Evolutionary conservation across 2,329 filamentous ascomycete species (phyloP).

Genomic region (Fusarium redolens): DNA sequence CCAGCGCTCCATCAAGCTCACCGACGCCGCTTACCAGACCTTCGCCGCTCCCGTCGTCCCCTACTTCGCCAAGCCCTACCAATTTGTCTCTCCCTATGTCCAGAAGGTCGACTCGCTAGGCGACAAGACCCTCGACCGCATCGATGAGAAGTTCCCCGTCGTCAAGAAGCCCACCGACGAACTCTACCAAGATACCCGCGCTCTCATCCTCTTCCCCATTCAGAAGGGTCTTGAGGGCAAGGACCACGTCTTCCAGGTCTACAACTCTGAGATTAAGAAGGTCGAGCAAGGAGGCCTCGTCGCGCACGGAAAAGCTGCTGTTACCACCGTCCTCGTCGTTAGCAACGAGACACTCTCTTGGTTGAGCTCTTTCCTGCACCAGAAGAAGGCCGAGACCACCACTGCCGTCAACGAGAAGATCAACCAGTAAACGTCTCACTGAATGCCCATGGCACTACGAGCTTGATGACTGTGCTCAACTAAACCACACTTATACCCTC

Average conservation of each 20-base stretch:
- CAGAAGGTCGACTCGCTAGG: conserved; percentile 82
- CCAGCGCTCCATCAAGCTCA: conserved; percentile 82
- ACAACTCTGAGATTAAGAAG: conserved; percentile 70
- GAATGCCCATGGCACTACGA: conserved; percentile 1
- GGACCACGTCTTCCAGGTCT: conserved; percentile 69
- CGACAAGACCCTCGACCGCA: conserved; percentile 74
- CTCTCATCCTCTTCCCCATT: conserved; percentile 70
- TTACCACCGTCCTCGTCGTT: conserved; percentile 75
- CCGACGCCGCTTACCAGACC: conserved; percentile 78
- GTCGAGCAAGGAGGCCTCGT: conserved; percentile 72
- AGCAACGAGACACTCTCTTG: conserved; percentile 72
- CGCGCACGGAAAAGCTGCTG: conserved; percentile 75
- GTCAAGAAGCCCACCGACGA: conserved; percentile 81
- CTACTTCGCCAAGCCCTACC: conserved; percentile 77
- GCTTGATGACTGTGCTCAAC: conserved; percentile 22
- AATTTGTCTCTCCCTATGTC: conserved; percentile 86
- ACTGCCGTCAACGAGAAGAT: conserved; percentile 64
- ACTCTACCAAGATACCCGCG: conserved; percentile 72
- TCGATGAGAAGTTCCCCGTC: conserved; percentile 77
- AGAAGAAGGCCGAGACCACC: conserved; percentile 72
- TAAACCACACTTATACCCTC: conserved; percentile 42
- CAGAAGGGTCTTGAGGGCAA: conserved; percentile 70
- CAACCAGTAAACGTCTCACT: conserved; percentile 53
- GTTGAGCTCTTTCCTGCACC: conserved; percentile 67
- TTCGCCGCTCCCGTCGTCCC: conserved; percentile 83